A percentile compares a stretch with the other conserved stretches of the same genome.
phyloP scores from a whole-genome alignment of 176 grass and related monocot species.

The Tuctoria greenei region DNA sequence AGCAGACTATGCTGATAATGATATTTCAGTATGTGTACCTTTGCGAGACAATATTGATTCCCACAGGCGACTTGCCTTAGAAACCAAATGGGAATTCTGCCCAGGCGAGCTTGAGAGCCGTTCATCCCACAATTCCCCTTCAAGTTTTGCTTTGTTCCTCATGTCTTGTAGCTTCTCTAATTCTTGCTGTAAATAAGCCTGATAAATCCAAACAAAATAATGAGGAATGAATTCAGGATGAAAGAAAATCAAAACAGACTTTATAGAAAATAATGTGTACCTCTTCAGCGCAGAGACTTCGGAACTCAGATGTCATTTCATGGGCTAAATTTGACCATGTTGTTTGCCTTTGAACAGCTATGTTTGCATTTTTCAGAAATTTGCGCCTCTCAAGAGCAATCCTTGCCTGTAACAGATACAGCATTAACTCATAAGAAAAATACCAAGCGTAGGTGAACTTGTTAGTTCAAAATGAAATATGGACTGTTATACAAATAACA shows the following conservation, averaged over 20 bases:
- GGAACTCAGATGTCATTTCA: slow-evolving; percentile 99
- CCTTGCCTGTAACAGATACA: slow-evolving; percentile 68
- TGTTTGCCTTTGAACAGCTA: slow-evolving; percentile 86
- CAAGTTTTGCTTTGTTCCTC: slow-evolving; percentile 93
- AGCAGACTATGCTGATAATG: neutral
- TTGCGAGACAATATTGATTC: slow-evolving; percentile 94
- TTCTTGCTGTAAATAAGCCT: slow-evolving; percentile 99
- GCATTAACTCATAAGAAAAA: slow-evolving; percentile 19
- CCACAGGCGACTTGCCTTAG: slow-evolving; percentile 88
- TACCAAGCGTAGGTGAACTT: neutral
- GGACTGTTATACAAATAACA: neutral
- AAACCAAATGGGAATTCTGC: slow-evolving; percentile 91
- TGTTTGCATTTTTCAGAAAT: slow-evolving; percentile 93
- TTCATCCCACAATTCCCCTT: slow-evolving; percentile 88
- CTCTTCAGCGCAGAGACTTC: slow-evolving; percentile 99
- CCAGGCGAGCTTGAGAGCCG: slow-evolving; percentile 68
- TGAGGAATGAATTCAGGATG: slow-evolving; percentile 30
- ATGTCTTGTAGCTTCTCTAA: slow-evolving; percentile 90
- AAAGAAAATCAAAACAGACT: slow-evolving; percentile 30
- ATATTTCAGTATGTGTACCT: slow-evolving; percentile 50
- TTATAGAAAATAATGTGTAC: slow-evolving; percentile 46
- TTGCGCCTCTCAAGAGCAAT: slow-evolving; percentile 95
- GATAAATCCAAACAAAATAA: slow-evolving; percentile 40
- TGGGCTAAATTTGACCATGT: slow-evolving; percentile 96
- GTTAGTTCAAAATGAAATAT: neutral